Conservation (phyloP, 164 flowering plant species). For the Annona squamosa region DNA sequence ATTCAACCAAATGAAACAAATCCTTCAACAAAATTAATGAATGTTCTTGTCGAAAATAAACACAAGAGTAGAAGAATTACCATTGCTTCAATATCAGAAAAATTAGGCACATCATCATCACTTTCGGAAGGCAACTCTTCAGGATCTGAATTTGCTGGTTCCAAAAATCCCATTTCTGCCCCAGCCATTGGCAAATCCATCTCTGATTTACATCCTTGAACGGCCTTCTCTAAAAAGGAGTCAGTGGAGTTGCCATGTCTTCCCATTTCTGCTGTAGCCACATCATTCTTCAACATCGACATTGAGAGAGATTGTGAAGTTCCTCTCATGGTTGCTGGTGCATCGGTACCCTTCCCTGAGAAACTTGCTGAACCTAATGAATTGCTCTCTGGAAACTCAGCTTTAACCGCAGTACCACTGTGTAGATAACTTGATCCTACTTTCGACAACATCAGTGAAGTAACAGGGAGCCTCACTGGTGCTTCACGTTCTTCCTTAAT, state of each 20-base stretch:
- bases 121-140: constrained; percentile 44
- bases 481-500: constrained; percentile 22
- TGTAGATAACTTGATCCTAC: constrained; percentile 10
- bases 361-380: constrained; percentile 6
- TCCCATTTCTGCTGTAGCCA: constrained; percentile 12
- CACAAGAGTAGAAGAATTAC: constrained; percentile 24
- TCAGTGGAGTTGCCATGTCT: constrained; percentile 15
- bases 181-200: constrained; percentile 10
- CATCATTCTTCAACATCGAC: constrained; percentile 21
- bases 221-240: constrained; percentile 18
- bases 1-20: constrained; percentile 6
- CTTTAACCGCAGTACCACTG: constrained; percentile 17
- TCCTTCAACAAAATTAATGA: background rate
- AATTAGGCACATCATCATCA: constrained; percentile 66
- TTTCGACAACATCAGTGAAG: constrained; percentile 22
- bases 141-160: constrained; percentile 28
- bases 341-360: constrained; percentile 17
- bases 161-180: constrained; percentile 21
- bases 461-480: constrained; percentile 12
- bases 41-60: background rate
- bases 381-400: constrained; percentile 25
- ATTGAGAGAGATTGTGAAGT: constrained; percentile 8
- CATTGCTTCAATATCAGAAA: constrained; percentile 90
- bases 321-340: constrained; percentile 14
- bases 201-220: constrained; percentile 27